Evolutionary conservation across 306 rosid species (phyloP), one percentile per base, ranked within the genome.

Genomic region (Cicer pinnatifidum): DNA sequence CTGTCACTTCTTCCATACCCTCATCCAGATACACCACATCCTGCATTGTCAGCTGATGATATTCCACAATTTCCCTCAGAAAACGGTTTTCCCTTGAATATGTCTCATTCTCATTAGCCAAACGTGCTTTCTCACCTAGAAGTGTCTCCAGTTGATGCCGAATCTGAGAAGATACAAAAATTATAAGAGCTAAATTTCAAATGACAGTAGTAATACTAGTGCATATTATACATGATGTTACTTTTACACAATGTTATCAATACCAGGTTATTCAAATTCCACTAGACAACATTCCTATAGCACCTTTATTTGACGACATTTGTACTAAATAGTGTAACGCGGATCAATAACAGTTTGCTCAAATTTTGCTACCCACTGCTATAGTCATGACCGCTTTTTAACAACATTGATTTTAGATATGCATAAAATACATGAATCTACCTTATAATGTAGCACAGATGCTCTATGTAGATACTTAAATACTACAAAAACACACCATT

Each of bases 1-100:
- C 90, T 10, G 95, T 75, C 28, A 91, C 96, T 82, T 91, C 97
- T 81, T 86, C 99, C 80, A 78, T 88, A n/a, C 96, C 89, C 53
- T 95, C 99, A 57, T 90, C 92, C 15, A 95, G 70, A 64, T 91
- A 87, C 54, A 95, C 97, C 46, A 95, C 92, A 72, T 95, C 97
- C 81, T 95, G 99, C 99, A 86, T 90, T 0, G 96, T 95, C 28
- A 95, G 93, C 75, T 95, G 99, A 73, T 95, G 99, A 75, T 91
- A 95, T 54, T 95, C 99, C 70, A 95, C 99, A 40, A 95, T 82
- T 81, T 95, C 99, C 86, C 97, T 91, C 11, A 91, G 80, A 82
- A 95, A 95, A 11, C 99, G 95, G 67, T 95, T 95, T 78, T 95
- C 99, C 2, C 97, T 83, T 0, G 99, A 85, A 77, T 88, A 92